Evolutionary conservation across 2,329 filamentous ascomycete genomes (phyloP), one percentile per base, ranked within the genome.

Genomic region (Fusarium neocosmosporiellum): DNA sequence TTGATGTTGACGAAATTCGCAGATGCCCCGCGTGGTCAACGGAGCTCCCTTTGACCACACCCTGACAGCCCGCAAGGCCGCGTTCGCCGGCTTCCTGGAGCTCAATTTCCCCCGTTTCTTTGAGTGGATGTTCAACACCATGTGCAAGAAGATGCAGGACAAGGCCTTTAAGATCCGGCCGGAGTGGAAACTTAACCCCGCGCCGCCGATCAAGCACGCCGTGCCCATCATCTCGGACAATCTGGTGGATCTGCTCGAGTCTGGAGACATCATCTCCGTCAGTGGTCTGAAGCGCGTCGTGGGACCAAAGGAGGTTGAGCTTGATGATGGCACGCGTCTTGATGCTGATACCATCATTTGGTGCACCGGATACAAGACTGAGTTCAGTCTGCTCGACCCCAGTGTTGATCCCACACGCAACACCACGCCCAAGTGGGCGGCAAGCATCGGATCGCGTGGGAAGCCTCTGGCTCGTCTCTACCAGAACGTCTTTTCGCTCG

Each of bases 401-500:
- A 70, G 70, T 31, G 67, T 80, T 43, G 75, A 80, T 66, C 78
- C 77, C 2, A 79, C 74, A 5, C 68, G 76, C 10, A 64, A 75
- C 33, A 72, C 69, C n/a, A 74, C 61, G 31, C 72, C 46, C n/a
- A 68, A 50, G 41, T 78, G 64, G 77, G 75, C 60, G 5, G 65
- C 34, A 71, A 78, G 53, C 69, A 78, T 39, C 63, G 78, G 65
- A 69, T 80, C 66, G 22, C 73, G 72, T 72, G 80, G 70, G 13
- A 78, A 75, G 7, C 70, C 79, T 0, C 78, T 84, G 0, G 78
- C 81, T 5, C 72, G 81, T 1, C 76, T 87, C 2, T 87, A 84
- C 61, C 81, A 82, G 41, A 85, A 86, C 71, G 71, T 86, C 6
- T 85, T 88, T 68, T 84, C 85, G 1, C 79, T 84, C 0, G 75